Evolutionary conservation across 257 asterid species (phyloP).

Genomic region (Solanum raphanifolium): DNA sequence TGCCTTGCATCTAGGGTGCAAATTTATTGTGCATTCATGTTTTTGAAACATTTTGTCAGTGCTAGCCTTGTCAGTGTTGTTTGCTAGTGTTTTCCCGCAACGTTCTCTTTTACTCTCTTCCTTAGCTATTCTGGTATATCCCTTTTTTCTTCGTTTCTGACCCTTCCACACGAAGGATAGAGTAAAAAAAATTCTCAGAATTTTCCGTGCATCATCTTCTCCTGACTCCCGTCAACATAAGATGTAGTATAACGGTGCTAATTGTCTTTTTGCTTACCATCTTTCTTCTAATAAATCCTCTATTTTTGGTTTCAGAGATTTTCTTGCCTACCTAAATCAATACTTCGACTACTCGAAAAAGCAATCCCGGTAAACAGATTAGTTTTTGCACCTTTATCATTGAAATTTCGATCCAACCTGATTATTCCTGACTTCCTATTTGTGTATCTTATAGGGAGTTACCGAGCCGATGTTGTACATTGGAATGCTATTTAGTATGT

Average conservation of each 20-base stretch:
- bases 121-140: neutral
- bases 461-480: constrained; percentile 99
- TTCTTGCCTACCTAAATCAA: constrained; percentile 75
- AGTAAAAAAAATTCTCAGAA: neutral
- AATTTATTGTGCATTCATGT: neutral
- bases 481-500: constrained; percentile 97
- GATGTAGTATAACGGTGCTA: neutral
- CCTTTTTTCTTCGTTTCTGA: neutral
- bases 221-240: neutral
- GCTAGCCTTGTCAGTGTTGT: neutral
- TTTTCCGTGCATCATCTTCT: neutral
- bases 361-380: constrained; percentile 63
- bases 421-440: neutral
- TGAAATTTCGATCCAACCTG: neutral
- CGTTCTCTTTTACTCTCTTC: neutral
- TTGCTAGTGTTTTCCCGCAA: neutral
- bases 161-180: neutral
- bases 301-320: constrained; percentile 57
- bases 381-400: neutral
- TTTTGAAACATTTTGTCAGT: neutral
- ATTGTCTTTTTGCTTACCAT: neutral
- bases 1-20: neutral
- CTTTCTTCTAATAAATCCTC: neutral
- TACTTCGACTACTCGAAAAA: constrained; percentile 81
- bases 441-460: constrained; percentile 58